A percentile compares a stretch with the other conserved stretches of the same genome.
Conservation (phyloP, 306 rosid genomes). For the Astragalus glycyphyllos region DNA sequence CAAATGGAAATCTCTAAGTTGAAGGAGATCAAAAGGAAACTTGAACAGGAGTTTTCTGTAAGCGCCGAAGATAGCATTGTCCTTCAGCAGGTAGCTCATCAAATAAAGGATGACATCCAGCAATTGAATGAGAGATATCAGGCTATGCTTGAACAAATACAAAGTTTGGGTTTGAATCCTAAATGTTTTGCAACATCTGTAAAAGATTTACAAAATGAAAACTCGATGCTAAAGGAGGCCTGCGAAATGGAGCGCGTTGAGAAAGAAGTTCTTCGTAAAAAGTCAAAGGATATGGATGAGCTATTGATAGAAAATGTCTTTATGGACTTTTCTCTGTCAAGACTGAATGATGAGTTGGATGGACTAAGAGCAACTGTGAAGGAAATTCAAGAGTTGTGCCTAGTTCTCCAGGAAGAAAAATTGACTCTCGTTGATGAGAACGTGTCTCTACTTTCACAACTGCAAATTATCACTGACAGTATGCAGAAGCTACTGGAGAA, state of each 20-base stretch:
- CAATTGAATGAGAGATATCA: slow-evolving; percentile 67
- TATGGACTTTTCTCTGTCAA: slow-evolving; percentile 65
- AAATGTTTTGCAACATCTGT: slow-evolving; percentile 65
- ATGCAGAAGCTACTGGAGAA: slow-evolving; percentile 81
- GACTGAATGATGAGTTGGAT: slow-evolving; percentile 66
- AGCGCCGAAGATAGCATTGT: slow-evolving; percentile 66
- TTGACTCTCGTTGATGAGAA: slow-evolving; percentile 71
- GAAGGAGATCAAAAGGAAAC: slow-evolving; percentile 86
- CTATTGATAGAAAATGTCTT: slow-evolving; percentile 62
- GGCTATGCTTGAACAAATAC: slow-evolving; percentile 70
- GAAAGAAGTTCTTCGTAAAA: slow-evolving; percentile 70
- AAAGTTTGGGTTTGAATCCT: slow-evolving; percentile 73
- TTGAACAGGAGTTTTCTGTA: slow-evolving; percentile 64
- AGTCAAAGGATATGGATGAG: slow-evolving; percentile 67
- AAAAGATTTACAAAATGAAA: slow-evolving; percentile 74
- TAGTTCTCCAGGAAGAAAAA: slow-evolving; percentile 77
- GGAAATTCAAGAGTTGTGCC: slow-evolving; percentile 67
- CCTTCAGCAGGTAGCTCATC: slow-evolving; percentile 63
- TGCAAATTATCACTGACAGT: slow-evolving; percentile 74
- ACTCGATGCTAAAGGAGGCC: slow-evolving; percentile 63
- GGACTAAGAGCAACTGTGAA: slow-evolving; percentile 56
- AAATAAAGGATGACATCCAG: slow-evolving; percentile 70
- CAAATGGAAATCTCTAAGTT: slow-evolving; percentile 76
- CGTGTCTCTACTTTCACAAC: slow-evolving; percentile 68
- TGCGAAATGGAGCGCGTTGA: slow-evolving; percentile 62